Percentiles rank a stretch among this genome's conserved stretches.
Conservation (phyloP, 192 early-diverging fungal species). For the Phlyctochytrium planicorne region DNA sequence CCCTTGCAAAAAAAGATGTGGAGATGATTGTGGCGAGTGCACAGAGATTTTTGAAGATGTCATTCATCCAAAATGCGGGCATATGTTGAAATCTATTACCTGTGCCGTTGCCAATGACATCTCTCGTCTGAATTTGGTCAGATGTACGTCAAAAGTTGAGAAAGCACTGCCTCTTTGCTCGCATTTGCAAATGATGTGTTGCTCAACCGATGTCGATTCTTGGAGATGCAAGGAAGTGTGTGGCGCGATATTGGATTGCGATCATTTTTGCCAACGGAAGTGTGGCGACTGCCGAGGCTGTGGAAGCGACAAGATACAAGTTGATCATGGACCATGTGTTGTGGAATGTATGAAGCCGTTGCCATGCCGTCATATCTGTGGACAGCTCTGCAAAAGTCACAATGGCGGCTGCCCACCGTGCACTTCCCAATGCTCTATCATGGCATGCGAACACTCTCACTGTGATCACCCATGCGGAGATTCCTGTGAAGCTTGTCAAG, state of each 20-base stretch:
- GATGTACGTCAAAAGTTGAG: slow-evolving; percentile 9
- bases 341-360: slow-evolving; percentile 29
- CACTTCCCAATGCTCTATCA: slow-evolving; percentile 28
- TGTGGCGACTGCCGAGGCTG: slow-evolving; percentile 47
- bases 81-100: too few relatives aligned
- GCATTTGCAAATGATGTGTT: slow-evolving; percentile 35
- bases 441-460: slow-evolving; percentile 37
- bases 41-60: slow-evolving; percentile 1
- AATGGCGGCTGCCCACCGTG: slow-evolving; percentile 44
- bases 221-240: slow-evolving; percentile 27
- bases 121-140: too few relatives aligned
- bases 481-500: slow-evolving; percentile 45
- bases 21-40: slow-evolving; percentile 47
- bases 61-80: slow-evolving; percentile 33
- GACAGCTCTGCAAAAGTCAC: slow-evolving; percentile 12
- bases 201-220: slow-evolving; percentile 8
- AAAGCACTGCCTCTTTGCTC: slow-evolving; percentile 41
- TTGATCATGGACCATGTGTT: slow-evolving; percentile 6
- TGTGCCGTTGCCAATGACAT: too few relatives aligned
- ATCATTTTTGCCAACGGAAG: slow-evolving; percentile 32
- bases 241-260: slow-evolving; percentile 35
- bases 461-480: slow-evolving; percentile 40
- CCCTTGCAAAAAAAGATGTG: slow-evolving; percentile 44
- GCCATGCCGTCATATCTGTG: slow-evolving; percentile 42
- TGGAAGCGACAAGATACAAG: not conserved